Evolutionary conservation across 129 eudicot species (phyloP).

Genomic region (Chrysanthemum lavandulifolium): DNA sequence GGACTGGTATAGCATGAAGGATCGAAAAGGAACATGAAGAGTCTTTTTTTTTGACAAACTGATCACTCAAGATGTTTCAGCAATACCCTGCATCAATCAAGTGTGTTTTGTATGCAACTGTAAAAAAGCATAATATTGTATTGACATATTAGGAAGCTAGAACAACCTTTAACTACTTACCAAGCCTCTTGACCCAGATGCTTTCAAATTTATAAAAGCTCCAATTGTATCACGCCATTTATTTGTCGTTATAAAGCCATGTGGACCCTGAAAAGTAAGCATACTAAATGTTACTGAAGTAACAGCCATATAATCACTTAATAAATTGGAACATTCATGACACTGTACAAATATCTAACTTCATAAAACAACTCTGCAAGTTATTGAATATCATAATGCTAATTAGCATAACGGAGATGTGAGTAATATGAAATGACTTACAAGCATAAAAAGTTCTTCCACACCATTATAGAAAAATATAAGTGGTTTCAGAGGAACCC

Average conservation of each 20-base stretch:
- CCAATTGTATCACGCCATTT: slow-evolving; percentile 90
- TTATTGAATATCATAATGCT: background rate
- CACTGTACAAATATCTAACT: slow-evolving; percentile 3
- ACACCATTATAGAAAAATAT: slow-evolving; percentile 95
- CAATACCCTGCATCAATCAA: too few species aligned
- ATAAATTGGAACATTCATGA: background rate
- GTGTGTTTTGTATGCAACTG: too few species aligned
- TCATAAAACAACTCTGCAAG: background rate
- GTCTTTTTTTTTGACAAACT: too few species aligned
- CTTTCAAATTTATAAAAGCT: slow-evolving; percentile 90
- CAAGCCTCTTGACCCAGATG: slow-evolving; percentile 90
- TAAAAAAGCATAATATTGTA: background rate
- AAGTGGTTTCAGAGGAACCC: slow-evolving; percentile 84
- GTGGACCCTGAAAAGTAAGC: slow-evolving; percentile 78
- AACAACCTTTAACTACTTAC: slow-evolving; percentile 39
- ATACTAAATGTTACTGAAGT: background rate
- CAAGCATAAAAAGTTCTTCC: slow-evolving; percentile 98
- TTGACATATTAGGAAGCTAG: slow-evolving; percentile 7
- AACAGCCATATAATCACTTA: slow-evolving; percentile 6
- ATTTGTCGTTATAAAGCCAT: slow-evolving; percentile 93
- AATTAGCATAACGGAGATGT: background rate
- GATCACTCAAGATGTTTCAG: too few species aligned
- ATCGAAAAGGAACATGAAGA: too few species aligned
- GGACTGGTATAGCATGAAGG: too few species aligned
- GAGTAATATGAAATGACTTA: slow-evolving; percentile 30